Base-by-base conservation (phyloP, 1,284 basidiomycete genomes). In the Papiliotrema terrestris region DNA sequence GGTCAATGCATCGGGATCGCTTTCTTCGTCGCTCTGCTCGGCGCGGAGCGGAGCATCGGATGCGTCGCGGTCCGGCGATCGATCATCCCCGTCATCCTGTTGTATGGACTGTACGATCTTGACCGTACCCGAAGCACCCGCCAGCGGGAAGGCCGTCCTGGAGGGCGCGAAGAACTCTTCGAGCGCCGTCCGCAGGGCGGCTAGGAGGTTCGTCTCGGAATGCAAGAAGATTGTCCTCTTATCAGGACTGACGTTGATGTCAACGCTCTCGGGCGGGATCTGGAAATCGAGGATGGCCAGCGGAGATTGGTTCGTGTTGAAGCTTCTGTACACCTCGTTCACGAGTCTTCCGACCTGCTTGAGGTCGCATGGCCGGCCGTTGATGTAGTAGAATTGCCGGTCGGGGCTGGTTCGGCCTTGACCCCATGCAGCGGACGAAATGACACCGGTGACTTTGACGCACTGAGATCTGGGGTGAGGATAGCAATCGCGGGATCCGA, bases 181-280 rank as follows among this genome's bases (percentile, higher is more conserved):
- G 3, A 91, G 78, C 1, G 81, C 80, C 4, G 71, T 64, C 82
- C 88, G 91, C 37, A 98, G 79, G 0, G 85, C 83, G 22, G 85
- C 80, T 1, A 98, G 81, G 6, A 99, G 76, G 56, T 88, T 88
- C 4, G 81, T 81, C 72, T 99, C 96, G 71, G 87, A 87, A 68
- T 98, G 93, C 11, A 98, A 73, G 52, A 97, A 86, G 37, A 99
- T 88, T 0, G 91, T 96, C 5, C 96, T 83, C 72, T 98, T 99
- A 77, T 98, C 96, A 0, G 96, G 95, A 62, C 87, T 92, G 58
- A 98, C 89, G 66, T 98, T 99, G 71, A 98, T 86, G 69, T 99
- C 96, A 66, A 89, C 92, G 1, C 85, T 81, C 58, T 88, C 82
- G 5, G 85, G 85, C 0, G 90, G 89, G 5, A 97, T 73, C 22